phyloP scores from a whole-genome alignment of 106 monocot species.

The Allium cepa region DNA sequence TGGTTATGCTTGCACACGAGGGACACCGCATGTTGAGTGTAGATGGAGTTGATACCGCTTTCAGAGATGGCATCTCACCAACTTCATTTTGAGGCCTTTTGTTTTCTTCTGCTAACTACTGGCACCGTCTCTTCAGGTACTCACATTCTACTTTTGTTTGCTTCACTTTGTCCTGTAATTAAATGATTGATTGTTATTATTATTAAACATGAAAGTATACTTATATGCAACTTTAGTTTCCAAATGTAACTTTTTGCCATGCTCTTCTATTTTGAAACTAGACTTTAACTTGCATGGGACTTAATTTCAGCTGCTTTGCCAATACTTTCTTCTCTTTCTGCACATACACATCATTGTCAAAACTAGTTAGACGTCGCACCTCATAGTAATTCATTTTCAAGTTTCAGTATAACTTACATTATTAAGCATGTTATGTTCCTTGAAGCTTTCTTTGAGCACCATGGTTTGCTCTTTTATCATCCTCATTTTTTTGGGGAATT shows the following conservation, averaged over 20 bases:
- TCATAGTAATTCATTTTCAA: not conserved
- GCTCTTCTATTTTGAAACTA: conserved; percentile 28
- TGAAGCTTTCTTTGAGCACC: conserved; percentile 10
- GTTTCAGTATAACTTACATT: not conserved
- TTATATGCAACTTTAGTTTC: too few relatives aligned
- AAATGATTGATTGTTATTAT: too few relatives aligned
- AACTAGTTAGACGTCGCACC: not conserved
- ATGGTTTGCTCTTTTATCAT: conserved; percentile 7
- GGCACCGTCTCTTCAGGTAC: conserved; percentile 16
- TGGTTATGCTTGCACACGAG: not conserved
- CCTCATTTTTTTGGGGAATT: conserved; percentile 10
- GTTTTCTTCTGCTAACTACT: conserved; percentile 10
- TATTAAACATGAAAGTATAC: too few relatives aligned
- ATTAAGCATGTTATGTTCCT: conserved; percentile 12
- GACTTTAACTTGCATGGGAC: conserved; percentile 17
- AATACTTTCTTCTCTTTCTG: conserved; percentile 19
- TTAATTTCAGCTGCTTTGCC: conserved; percentile 22
- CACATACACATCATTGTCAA: not conserved
- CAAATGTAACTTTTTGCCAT: not conserved
- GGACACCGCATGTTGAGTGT: not conserved
- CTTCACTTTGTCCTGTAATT: conserved; percentile 10
- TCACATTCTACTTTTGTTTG: conserved; percentile 15
- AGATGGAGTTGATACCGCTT: not conserved
- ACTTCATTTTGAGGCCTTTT: conserved; percentile 9
- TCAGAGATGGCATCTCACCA: conserved; percentile 2